Conservation (phyloP, 805 yeast genomes). For the Candida boidinii region DNA sequence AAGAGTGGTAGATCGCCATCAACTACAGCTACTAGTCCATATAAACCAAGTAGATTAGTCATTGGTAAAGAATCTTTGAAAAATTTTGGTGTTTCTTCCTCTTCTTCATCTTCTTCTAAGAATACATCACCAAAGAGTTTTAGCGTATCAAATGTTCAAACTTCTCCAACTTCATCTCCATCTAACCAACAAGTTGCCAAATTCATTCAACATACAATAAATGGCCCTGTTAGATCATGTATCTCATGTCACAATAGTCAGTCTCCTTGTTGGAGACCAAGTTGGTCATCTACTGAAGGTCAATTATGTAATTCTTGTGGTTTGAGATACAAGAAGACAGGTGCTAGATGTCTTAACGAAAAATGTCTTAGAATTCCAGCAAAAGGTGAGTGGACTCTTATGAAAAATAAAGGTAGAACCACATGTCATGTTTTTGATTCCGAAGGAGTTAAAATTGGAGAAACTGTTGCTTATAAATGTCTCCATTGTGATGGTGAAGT, state of each 20-base stretch:
- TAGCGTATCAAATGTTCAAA: too few species aligned
- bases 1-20: too few species aligned
- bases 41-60: too few species aligned
- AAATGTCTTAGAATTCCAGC: constrained; percentile 87
- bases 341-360: constrained; percentile 75
- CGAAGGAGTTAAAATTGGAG: constrained; percentile 11
- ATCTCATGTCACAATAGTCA: constrained; percentile 86
- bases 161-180: constrained; percentile 7
- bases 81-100: too few species aligned
- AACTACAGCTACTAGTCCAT: too few species aligned
- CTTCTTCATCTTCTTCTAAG: too few species aligned
- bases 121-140: too few species aligned
- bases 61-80: too few species aligned
- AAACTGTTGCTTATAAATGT: constrained; percentile 35
- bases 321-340: constrained; percentile 85
- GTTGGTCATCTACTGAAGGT: constrained; percentile 88
- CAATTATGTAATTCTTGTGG: constrained; percentile 97
- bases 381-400: constrained; percentile 88
- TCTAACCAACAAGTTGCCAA: constrained; percentile 10
- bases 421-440: constrained; percentile 17
- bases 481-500: constrained; percentile 52
- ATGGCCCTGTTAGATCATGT: constrained; percentile 45
- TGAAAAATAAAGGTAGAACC: constrained; percentile 61
- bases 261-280: constrained; percentile 98
- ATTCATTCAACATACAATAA: constrained; percentile 1